Percentiles rank a stretch among this genome's conserved stretches.
Evolutionary conservation across 257 asterid species (phyloP).

Genomic region (Solanum clarkiae): DNA sequence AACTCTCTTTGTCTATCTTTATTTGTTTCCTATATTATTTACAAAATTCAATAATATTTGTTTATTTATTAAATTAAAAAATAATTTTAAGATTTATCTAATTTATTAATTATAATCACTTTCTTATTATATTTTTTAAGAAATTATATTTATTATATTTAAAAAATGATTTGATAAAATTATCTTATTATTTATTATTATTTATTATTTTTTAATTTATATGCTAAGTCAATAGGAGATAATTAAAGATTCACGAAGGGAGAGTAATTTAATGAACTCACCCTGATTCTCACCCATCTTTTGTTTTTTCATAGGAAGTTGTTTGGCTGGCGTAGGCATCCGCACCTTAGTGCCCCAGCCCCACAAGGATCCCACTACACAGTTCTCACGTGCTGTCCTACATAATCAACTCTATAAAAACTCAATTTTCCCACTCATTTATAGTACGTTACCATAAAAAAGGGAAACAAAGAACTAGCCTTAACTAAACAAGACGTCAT

Average conservation of each 20-base stretch:
- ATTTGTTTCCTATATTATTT: too few species aligned
- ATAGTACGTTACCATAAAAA: background rate
- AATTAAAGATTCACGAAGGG: too few species aligned
- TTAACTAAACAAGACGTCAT: background rate
- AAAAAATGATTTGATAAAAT: too few species aligned
- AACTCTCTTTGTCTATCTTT: too few species aligned
- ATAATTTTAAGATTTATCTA: too few species aligned
- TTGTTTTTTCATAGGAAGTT: background rate
- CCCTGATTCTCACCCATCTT: background rate
- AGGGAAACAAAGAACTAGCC: background rate
- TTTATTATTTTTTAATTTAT: too few species aligned
- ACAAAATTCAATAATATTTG: too few species aligned
- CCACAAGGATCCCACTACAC: background rate
- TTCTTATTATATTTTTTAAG: too few species aligned
- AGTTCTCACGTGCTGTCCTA: background rate
- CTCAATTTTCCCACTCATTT: background rate
- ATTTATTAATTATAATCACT: too few species aligned
- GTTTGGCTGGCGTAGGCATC: slow-evolving; percentile 1
- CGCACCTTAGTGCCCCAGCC: slow-evolving; percentile 7
- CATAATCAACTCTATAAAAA: slow-evolving; percentile 14
- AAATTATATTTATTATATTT: too few species aligned
- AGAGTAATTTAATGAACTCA: background rate
- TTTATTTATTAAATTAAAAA: too few species aligned
- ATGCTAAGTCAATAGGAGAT: fast-evolving
- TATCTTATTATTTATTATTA: too few species aligned